phyloP scores from a whole-genome alignment of 345 rosid species.

The Brassica nigra region DNA sequence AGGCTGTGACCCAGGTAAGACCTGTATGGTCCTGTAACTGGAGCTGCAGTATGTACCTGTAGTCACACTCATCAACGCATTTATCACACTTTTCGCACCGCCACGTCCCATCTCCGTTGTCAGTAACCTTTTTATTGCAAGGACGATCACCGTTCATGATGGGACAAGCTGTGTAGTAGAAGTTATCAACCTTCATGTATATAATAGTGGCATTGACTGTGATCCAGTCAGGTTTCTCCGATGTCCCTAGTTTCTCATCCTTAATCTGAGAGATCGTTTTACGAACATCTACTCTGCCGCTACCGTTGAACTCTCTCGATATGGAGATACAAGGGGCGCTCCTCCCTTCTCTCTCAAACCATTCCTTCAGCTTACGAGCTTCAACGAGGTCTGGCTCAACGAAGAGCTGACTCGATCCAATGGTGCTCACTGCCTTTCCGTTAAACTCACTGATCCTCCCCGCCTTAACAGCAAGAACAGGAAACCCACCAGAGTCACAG shows the following conservation, averaged over 20 bases:
- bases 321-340: conserved; percentile 58
- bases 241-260: conserved; percentile 89
- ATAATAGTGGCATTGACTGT: conserved; percentile 62
- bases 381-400: conserved; percentile 76
- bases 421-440: conserved; percentile 79
- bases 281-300: conserved; percentile 52
- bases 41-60: conserved; percentile 78
- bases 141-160: conserved; percentile 70
- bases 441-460: conserved; percentile 78
- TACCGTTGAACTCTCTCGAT: conserved; percentile 59
- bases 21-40: conserved; percentile 95
- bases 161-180: conserved; percentile 94
- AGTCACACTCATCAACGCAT: conserved; percentile 76
- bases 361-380: conserved; percentile 65
- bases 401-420: conserved; percentile 67
- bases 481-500: conserved; percentile 74
- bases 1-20: conserved; percentile 81
- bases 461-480: conserved; percentile 80
- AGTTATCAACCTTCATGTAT: conserved; percentile 68
- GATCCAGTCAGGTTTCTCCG: conserved; percentile 94
- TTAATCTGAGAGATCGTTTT: conserved; percentile 79
- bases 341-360: conserved; percentile 82
- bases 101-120: conserved; percentile 94
- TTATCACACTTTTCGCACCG: conserved; percentile 80
- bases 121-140: conserved; percentile 79